These are phyloP conservation scores for Blastomyces parvus DNA, from an alignment of 2,329 filamentous ascomycete genomes.

Conservation along the genomic window DNA sequence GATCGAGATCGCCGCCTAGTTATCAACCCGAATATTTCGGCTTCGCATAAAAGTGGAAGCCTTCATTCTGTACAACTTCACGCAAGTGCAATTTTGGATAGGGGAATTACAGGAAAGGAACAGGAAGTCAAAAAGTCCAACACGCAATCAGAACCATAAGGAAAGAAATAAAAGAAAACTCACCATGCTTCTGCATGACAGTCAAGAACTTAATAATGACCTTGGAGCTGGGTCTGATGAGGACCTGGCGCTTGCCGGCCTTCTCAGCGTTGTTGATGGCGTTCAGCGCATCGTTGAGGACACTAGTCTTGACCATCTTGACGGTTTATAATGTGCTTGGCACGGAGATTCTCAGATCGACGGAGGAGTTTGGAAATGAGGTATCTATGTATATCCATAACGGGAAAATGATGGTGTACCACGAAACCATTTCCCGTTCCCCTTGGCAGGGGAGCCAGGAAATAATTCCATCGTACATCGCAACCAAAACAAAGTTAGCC, in stretches of 20 bases:
- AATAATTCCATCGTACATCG: slow-evolving; percentile 7
- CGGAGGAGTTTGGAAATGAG: slow-evolving; percentile 38
- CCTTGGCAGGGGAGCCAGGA: neutral
- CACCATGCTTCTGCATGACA: slow-evolving; percentile 99
- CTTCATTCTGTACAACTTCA: neutral
- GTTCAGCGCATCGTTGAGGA: slow-evolving; percentile 98
- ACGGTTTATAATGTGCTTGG: slow-evolving; percentile 45
- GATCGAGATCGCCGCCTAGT: slow-evolving; percentile 93
- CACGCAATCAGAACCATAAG: neutral
- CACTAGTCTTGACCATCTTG: slow-evolving; percentile 98
- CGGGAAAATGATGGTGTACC: slow-evolving; percentile 3
- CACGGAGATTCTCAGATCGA: slow-evolving; percentile 45
- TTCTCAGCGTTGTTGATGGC: slow-evolving; percentile 99
- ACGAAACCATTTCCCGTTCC: slow-evolving; percentile 11
- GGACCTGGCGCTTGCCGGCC: slow-evolving; percentile 96
- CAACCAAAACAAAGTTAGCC: slow-evolving; percentile 43
- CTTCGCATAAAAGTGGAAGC: neutral
- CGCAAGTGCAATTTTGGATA: neutral
- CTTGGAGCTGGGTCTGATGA: slow-evolving; percentile 98
- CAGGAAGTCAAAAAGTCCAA: slow-evolving; percentile 9
- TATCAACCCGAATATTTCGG: slow-evolving; percentile 81
- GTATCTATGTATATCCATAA: slow-evolving; percentile 42
- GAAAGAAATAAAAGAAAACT: slow-evolving; percentile 35
- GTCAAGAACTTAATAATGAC: slow-evolving; percentile 99
- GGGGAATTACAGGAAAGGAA: slow-evolving; percentile 11